Base-by-base conservation (phyloP, 2,329 filamentous ascomycete species). In the Emergomyces orientalis region DNA sequence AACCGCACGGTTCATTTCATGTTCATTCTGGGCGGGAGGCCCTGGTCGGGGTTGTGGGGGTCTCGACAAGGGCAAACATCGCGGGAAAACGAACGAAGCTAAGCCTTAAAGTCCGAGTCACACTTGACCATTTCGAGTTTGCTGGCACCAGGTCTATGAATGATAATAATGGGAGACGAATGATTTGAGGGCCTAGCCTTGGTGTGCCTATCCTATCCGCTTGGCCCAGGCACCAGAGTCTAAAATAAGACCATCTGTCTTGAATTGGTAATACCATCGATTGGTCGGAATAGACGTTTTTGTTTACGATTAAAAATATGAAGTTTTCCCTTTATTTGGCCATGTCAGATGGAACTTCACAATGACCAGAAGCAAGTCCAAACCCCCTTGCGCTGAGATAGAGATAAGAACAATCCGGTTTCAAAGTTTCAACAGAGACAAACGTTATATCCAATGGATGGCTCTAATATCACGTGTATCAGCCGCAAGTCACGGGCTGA, bases 401-500 rank as follows among this genome's bases (percentile, higher is more conserved):
- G 11, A n/a, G 25, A 47, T 14, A 32, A 17, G 27, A 32, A 41
- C 41, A 25, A 32, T 5, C 11, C 6, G 3, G 22, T 49, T 49
- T 49, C 47, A 49, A 47, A 22, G 34, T 6, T 22, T 2, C 8
- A 41, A 43, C 19, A 13, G 45, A 47, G 45, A 47, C 43, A 55
- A 13, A n/a, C n/a, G n/a, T n/a, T n/a, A 43, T 13, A 25, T 30
- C 1, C 17, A 2, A 14, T 7, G n/a, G 39, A 13, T 27, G 37
- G 7, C 22, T 58, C 37, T 45, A 39, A 47, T 59, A 45, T 59
- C 56, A 59, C 56, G 56, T 59, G 56, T 9, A 2, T 59, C 56
- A 59, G 56, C 56, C 56, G 25, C 56, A 59, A 59, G 56, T 59
- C 56, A 59, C 56, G 56, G 25, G 56, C 32, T 39, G 34, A 39